phyloP scores from a whole-genome alignment of 306 rosid species.

The Acacia acuminata region DNA sequence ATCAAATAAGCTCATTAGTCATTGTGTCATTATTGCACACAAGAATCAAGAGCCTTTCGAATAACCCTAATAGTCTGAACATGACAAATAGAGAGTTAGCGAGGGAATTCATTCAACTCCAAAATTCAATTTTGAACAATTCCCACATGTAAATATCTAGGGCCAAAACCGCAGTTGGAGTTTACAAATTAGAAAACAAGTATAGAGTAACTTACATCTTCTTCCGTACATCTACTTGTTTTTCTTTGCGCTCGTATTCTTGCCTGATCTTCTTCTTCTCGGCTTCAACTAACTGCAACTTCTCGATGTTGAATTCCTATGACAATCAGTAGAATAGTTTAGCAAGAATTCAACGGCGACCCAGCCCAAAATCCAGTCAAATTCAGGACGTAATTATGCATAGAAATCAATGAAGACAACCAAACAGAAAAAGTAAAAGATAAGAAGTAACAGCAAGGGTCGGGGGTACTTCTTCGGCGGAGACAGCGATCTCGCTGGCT shows the following conservation, averaged over 20 bases:
- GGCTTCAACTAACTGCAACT: conserved; percentile 92
- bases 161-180: neutral
- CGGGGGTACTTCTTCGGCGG: conserved; percentile 78
- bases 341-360: conserved; percentile 21
- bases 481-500: conserved; percentile 95
- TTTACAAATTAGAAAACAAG: neutral
- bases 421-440: neutral
- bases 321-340: neutral
- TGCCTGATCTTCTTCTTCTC: conserved; percentile 98
- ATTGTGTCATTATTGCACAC: conserved; percentile 2
- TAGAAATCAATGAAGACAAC: neutral
- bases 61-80: neutral
- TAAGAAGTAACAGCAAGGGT: neutral
- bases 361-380: neutral
- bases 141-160: neutral
- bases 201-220: conserved; percentile 61
- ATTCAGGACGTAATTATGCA: neutral
- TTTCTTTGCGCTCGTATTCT: conserved; percentile 89
- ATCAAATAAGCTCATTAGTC: neutral
- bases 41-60: conserved; percentile 21
- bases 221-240: conserved; percentile 91
- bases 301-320: conserved; percentile 96
- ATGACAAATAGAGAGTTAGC: neutral
- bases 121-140: conserved; percentile 4
- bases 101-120: neutral